phyloP scores from a whole-genome alignment of 306 rosid genomes.

The Hippophae rhamnoides region DNA sequence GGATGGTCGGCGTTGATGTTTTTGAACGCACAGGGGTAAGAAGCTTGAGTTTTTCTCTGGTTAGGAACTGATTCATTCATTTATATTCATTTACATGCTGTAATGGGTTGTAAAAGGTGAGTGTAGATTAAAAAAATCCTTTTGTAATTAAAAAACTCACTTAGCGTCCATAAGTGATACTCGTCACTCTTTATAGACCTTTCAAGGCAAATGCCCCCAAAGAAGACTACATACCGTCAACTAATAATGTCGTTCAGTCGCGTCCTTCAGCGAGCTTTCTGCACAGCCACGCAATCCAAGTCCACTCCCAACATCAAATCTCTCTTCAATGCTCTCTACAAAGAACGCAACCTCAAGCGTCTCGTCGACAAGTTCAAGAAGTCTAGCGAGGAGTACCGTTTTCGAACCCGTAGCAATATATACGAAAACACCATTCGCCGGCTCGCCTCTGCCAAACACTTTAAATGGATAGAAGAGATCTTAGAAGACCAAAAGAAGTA shows the following conservation, averaged over 20 bases:
- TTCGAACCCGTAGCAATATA: slow-evolving; percentile 39
- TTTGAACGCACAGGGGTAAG: too few relatives aligned
- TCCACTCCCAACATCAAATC: slow-evolving; percentile 23
- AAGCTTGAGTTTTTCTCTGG: too few relatives aligned
- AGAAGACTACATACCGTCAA: not conserved
- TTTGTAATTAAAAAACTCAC: too few relatives aligned
- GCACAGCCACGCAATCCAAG: slow-evolving; percentile 24
- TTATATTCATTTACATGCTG: too few relatives aligned
- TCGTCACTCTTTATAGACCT: not conserved
- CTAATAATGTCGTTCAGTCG: slow-evolving; percentile 33
- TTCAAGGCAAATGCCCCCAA: not conserved
- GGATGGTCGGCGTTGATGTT: too few relatives aligned
- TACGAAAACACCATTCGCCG: slow-evolving; percentile 60
- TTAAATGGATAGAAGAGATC: slow-evolving; percentile 51
- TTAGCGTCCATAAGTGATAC: too few relatives aligned
- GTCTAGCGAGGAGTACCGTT: slow-evolving; percentile 49
- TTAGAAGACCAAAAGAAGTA: slow-evolving; percentile 60
- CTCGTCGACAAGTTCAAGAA: slow-evolving; percentile 60
- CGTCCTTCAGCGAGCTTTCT: slow-evolving; percentile 43
- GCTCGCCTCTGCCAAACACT: slow-evolving; percentile 53
- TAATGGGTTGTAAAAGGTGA: too few relatives aligned
- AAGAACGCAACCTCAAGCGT: slow-evolving; percentile 38
- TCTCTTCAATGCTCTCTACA: slow-evolving; percentile 33
- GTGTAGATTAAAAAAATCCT: too few relatives aligned
- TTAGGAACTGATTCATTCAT: too few relatives aligned